Base-by-base conservation (phyloP, 805 yeast genomes). In the Starmerella lactis-condensi region DNA sequence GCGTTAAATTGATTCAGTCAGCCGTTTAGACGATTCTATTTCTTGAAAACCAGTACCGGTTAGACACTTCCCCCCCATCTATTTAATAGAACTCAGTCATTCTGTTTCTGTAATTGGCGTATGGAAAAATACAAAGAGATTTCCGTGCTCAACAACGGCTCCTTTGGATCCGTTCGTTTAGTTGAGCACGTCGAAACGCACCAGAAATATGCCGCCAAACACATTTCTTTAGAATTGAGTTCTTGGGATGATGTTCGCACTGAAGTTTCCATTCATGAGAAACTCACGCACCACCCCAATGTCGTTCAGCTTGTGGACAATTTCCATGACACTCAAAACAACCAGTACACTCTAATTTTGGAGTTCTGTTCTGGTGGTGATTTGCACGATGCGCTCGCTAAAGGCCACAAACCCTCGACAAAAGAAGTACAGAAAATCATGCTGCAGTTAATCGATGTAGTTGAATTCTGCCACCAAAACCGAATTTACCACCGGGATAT, bases 401-500 rank as follows among this genome's bases (percentile, higher is more conserved):
- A 34, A 12, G 85, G 83, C 25, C 56, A 64, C 26, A 65, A 67
- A 37, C 37, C 34, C 16, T 24, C 32, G 15, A 23, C 30, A 9
- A 27, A 25, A 12, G 41, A 30, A 17, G 63, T 67, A 46, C 69
- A 69, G 47, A 62, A 60, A 37, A 74, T 65, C 40, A 75, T 76
- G 45, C 46, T 65, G 25, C 95, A 89, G 54, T 64, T 89, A 51
- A 61, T 85, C 26, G 77, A 82, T 39, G 93, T 83, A 3, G 62
- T 83, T 33, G 67, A 69, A 39, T 77, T 73, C 56, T 77, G 91
- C 47, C 95, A 85, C 52, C 62, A 91, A 34, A 93, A 78, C 53
- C 82, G 83, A 58, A 82, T 85, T 56, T 95, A 83, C 29, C 96
- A 83, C 53, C 65, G 98, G 46, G 98, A 89, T 58, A 65, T 89